Conservation (phyloP, 2,329 filamentous ascomycete genomes). For the Acarospora socialis region DNA sequence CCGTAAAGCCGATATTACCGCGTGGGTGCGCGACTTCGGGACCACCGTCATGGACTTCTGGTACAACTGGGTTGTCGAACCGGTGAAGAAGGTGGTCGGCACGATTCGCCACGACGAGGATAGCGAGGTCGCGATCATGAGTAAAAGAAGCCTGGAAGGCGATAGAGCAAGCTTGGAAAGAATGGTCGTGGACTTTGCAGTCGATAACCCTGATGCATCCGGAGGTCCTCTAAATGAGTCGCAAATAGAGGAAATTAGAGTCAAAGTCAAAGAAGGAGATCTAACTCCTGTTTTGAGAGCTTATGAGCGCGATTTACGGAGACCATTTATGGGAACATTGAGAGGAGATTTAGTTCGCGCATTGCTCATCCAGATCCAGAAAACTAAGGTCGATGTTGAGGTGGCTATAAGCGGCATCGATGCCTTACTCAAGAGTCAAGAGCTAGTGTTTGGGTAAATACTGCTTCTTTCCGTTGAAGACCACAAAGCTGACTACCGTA, state of each 20-base stretch:
- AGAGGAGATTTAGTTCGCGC: constrained; percentile 78
- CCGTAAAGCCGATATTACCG: constrained; percentile 58
- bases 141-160: constrained; percentile 75
- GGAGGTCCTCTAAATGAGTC: constrained; percentile 44
- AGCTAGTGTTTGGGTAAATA: constrained; percentile 67
- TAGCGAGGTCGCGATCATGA: constrained; percentile 95
- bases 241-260: constrained; percentile 59
- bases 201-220: constrained; percentile 58
- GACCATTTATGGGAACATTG: constrained; percentile 67
- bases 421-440: constrained; percentile 84
- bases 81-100: constrained; percentile 64
- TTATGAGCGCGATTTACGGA: constrained; percentile 77
- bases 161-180: constrained; percentile 86
- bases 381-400: constrained; percentile 97
- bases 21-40: constrained; percentile 69
- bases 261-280: constrained; percentile 79
- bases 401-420: constrained; percentile 94
- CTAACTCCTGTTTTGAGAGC: constrained; percentile 81
- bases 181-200: constrained; percentile 94
- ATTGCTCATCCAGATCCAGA: constrained; percentile 90
- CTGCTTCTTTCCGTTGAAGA: too few relatives aligned
- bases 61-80: constrained; percentile 90
- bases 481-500: constrained; percentile 19
- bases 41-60: constrained; percentile 76
- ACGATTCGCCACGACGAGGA: constrained; percentile 88